These are phyloP conservation scores for Nakaseomyces nivariensis DNA, from an alignment of 1,139 yeast genomes.

Conservation along the genomic window DNA sequence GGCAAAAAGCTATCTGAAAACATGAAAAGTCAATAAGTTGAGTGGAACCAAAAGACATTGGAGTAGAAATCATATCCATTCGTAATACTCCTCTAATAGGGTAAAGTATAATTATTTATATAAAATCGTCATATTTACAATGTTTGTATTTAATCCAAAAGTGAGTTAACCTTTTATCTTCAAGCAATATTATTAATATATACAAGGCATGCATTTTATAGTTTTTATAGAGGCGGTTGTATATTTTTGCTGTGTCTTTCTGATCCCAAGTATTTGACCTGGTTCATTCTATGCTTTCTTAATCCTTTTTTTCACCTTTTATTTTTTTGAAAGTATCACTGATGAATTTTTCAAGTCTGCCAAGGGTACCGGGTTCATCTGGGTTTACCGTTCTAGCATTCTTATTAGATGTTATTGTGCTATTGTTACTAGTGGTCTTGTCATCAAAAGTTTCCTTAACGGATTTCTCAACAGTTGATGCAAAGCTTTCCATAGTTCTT, in stretches of 20 bases:
- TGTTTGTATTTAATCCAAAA: not conserved
- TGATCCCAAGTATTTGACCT: too few species aligned
- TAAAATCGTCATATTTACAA: not conserved
- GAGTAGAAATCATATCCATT: too few species aligned
- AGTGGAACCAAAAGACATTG: too few species aligned
- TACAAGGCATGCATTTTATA: not conserved
- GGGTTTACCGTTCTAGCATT: not conserved
- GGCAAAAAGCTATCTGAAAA: not conserved
- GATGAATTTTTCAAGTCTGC: conserved; percentile 53
- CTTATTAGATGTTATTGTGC: not conserved
- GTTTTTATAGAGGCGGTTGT: too few species aligned
- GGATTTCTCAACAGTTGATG: conserved; percentile 12
- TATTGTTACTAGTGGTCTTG: conserved; percentile 6
- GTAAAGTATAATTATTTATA: too few species aligned
- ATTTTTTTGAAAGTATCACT: conserved; percentile 54
- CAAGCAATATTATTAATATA: not conserved
- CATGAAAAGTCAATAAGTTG: not conserved
- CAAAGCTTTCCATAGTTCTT: conserved; percentile 32
- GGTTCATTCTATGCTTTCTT: not conserved
- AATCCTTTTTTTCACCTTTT: conserved; percentile 25
- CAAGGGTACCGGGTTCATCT: conserved; percentile 48
- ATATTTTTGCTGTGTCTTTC: too few species aligned
- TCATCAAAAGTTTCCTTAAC: conserved; percentile 8
- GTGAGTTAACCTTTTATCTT: not conserved
- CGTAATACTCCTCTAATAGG: too few species aligned